phyloP scores from a whole-genome alignment of 169 alveolate species.

The Plasmodium yoelii region DNA sequence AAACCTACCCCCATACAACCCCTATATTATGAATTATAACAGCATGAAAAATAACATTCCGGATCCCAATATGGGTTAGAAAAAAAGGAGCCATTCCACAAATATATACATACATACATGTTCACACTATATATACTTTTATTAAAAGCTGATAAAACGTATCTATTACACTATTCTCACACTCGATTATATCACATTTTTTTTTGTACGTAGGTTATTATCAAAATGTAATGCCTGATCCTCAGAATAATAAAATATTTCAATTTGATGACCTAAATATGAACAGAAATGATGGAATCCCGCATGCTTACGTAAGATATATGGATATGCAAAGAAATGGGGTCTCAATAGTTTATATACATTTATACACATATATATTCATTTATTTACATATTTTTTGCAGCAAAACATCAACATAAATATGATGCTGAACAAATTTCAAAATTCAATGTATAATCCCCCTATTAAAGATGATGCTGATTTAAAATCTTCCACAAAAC shows the following conservation, averaged over 20 bases:
- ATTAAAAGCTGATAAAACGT: background rate
- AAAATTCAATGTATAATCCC: conserved; percentile 16
- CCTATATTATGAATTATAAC: conserved; percentile 40
- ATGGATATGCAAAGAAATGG: background rate
- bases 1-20: conserved; percentile 48
- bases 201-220: conserved; percentile 13
- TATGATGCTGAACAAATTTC: conserved; percentile 53
- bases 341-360: conserved; percentile 5
- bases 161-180: background rate
- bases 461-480: conserved; percentile 16
- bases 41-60: conserved; percentile 36
- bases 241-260: conserved; percentile 25
- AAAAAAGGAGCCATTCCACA: background rate
- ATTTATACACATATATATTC: background rate
- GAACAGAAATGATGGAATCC: conserved; percentile 39
- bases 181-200: background rate
- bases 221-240: conserved; percentile 20
- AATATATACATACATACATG: background rate
- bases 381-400: background rate
- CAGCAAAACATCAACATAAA: conserved; percentile 55
- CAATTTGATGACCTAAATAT: conserved; percentile 19
- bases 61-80: conserved; percentile 59
- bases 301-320: conserved; percentile 41
- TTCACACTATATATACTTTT: background rate
- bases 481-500: conserved; percentile 16